Evolutionary conservation across 192 early-diverging fungal species (phyloP).

Genomic region (Gamsiella multidivaricata): DNA sequence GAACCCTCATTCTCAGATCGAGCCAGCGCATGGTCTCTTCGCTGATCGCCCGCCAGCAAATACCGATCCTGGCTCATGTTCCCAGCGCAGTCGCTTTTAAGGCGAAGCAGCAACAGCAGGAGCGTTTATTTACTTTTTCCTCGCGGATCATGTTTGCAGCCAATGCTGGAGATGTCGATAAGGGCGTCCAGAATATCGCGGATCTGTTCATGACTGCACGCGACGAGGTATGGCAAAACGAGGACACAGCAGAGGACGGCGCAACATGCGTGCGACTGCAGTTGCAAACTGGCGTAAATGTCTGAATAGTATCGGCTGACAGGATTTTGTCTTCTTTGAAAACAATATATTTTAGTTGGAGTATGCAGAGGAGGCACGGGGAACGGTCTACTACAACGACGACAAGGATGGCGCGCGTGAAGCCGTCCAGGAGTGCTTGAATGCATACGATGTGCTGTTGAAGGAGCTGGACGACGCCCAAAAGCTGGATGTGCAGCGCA

Average conservation of each 20-base stretch:
- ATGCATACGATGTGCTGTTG: constrained; percentile 35
- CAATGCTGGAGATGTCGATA: constrained; percentile 23
- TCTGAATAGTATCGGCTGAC: too few relatives aligned
- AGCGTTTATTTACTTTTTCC: constrained; percentile 11
- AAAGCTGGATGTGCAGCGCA: constrained; percentile 51
- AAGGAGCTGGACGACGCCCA: constrained; percentile 31
- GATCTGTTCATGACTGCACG: constrained; percentile 49
- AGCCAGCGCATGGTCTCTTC: neutral
- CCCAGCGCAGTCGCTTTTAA: neutral
- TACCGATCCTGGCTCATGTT: neutral
- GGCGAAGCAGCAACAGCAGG: constrained; percentile 9
- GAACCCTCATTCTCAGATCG: neutral
- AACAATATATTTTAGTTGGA: constrained; percentile 17
- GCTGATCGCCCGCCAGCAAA: constrained; percentile 1
- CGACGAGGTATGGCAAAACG: constrained; percentile 24
- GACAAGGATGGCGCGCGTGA: constrained; percentile 51
- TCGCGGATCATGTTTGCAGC: constrained; percentile 7
- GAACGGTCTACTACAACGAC: constrained; percentile 56
- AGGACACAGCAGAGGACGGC: too few relatives aligned
- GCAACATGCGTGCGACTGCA: too few relatives aligned
- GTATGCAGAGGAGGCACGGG: constrained; percentile 57
- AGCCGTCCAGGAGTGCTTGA: constrained; percentile 48
- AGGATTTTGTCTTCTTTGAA: neutral
- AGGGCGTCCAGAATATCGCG: constrained; percentile 42
- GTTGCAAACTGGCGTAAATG: too few relatives aligned